Evolutionary conservation across 169 alveolate species (phyloP).

Genomic region (Pseudocohnilembus persalinus): DNA sequence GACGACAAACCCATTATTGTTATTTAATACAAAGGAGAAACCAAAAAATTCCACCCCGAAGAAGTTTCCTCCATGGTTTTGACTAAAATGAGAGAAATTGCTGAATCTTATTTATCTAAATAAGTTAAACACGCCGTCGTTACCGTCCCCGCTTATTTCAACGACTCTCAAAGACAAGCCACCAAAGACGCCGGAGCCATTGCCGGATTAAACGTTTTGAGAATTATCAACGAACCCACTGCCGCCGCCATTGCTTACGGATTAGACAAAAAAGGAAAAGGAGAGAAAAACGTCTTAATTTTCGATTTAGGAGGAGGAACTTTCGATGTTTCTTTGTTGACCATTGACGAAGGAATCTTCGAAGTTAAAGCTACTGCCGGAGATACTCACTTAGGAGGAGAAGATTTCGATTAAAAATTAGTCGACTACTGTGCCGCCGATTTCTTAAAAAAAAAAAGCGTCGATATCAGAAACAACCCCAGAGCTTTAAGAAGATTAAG

Average conservation of each 20-base stretch:
- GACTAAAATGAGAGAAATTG: conserved; percentile 97
- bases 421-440: conserved; percentile 65
- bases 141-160: conserved; percentile 99
- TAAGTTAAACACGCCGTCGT: conserved; percentile 96
- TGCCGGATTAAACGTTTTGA: conserved; percentile 97
- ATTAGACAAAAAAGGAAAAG: conserved; percentile 91
- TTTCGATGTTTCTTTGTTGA: conserved; percentile 81
- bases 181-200: conserved; percentile 99
- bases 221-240: conserved; percentile 98
- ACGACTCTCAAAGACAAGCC: conserved; percentile 98
- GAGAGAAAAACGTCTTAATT: conserved; percentile 68
- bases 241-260: conserved; percentile 99
- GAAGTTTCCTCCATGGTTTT: conserved; percentile 97
- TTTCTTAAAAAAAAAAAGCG: conserved; percentile 50
- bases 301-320: conserved; percentile 87
- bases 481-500: conserved; percentile 64
- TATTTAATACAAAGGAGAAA: conserved; percentile 92
- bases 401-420: conserved; percentile 61
- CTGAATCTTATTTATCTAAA: conserved; percentile 96
- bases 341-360: conserved; percentile 76
- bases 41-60: conserved; percentile 93
- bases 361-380: conserved; percentile 77
- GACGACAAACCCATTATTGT: conserved; percentile 95
- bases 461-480: conserved; percentile 54
- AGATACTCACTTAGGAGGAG: conserved; percentile 70